These are phyloP conservation scores for Sophora flavescens DNA, from an alignment of 306 rosid genomes.

Conservation along the genomic window DNA sequence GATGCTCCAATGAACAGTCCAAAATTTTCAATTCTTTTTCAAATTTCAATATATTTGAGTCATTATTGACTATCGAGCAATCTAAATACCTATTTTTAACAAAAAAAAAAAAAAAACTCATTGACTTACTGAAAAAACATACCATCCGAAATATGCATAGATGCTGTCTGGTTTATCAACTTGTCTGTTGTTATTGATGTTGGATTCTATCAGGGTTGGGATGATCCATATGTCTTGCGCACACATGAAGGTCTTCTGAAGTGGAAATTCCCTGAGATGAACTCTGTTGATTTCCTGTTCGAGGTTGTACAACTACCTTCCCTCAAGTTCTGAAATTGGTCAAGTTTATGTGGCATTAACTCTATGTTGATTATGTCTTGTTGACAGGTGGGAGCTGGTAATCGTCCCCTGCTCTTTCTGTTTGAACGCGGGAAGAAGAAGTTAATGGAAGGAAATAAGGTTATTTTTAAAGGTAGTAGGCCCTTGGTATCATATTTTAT, in stretches of 20 bases:
- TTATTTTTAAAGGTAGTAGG: slow-evolving; percentile 74
- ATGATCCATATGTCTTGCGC: slow-evolving; percentile 96
- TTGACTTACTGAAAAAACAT: slow-evolving; percentile 1
- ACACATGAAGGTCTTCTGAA: slow-evolving; percentile 99
- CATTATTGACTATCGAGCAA: slow-evolving; percentile 30
- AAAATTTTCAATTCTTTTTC: slow-evolving; percentile 26
- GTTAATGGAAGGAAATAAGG: slow-evolving; percentile 78
- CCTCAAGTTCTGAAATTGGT: slow-evolving; percentile 40
- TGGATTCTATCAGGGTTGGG: slow-evolving; percentile 83
- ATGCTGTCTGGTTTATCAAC: slow-evolving; percentile 39
- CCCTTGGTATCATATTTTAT: slow-evolving; percentile 1
- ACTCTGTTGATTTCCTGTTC: slow-evolving; percentile 89
- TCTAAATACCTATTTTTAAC: background rate
- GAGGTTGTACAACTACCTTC: slow-evolving; percentile 68
- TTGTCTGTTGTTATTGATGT: slow-evolving; percentile 15
- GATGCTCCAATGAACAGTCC: slow-evolving; percentile 26
- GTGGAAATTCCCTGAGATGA: slow-evolving; percentile 94
- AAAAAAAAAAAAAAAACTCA: background rate
- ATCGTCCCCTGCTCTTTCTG: slow-evolving; percentile 69
- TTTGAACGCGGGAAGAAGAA: slow-evolving; percentile 88
- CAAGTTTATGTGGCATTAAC: slow-evolving; percentile 36
- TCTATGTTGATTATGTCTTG: slow-evolving; percentile 37
- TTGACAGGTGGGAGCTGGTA: slow-evolving; percentile 67
- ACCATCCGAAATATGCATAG: slow-evolving; percentile 25
- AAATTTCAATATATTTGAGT: slow-evolving; percentile 8